Percentiles rank a stretch among this genome's conserved stretches.
Conservation (phyloP, 768 basidiomycete genomes). For the Lentinula boryana region DNA sequence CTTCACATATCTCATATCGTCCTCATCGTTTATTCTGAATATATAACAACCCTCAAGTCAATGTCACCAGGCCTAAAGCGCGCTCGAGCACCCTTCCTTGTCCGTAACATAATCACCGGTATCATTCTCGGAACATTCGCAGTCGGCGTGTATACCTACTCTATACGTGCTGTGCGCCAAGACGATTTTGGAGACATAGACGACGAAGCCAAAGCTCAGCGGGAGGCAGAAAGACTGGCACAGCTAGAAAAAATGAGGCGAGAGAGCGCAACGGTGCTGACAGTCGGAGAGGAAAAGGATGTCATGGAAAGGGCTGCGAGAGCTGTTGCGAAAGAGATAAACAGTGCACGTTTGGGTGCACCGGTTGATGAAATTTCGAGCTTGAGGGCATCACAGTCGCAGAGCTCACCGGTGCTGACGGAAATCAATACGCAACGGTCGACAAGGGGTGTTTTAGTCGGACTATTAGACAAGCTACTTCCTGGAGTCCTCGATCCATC, state of each 20-base stretch:
- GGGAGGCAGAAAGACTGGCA: conserved; percentile 8
- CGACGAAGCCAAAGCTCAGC: conserved; percentile 56
- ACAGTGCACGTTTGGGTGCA: not conserved
- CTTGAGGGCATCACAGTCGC: not conserved
- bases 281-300: conserved; percentile 23
- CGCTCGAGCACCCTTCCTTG: conserved; percentile 78
- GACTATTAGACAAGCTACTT: conserved; percentile 35
- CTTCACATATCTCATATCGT: not conserved
- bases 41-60: conserved; percentile 32
- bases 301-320: conserved; percentile 16
- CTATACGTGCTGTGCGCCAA: conserved; percentile 90
- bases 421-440: not conserved
- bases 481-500: conserved; percentile 54
- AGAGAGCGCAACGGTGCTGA: conserved; percentile 15
- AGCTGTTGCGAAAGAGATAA: conserved; percentile 7
- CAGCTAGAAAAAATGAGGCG: conserved; percentile 17
- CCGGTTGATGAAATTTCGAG: not conserved
- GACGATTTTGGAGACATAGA: conserved; percentile 88
- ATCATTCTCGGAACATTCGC: conserved; percentile 65
- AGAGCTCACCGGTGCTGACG: not conserved
- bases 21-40: not conserved
- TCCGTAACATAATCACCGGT: conserved; percentile 79
- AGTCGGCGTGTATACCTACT: conserved; percentile 84
- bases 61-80: conserved; percentile 87
- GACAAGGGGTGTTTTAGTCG: conserved; percentile 37